A percentile compares a stretch with the other conserved stretches of the same genome.
These are phyloP conservation scores for Oidiodendron maius DNA, from an alignment of 495 filamentous ascomycete species.

Conservation along the genomic window DNA sequence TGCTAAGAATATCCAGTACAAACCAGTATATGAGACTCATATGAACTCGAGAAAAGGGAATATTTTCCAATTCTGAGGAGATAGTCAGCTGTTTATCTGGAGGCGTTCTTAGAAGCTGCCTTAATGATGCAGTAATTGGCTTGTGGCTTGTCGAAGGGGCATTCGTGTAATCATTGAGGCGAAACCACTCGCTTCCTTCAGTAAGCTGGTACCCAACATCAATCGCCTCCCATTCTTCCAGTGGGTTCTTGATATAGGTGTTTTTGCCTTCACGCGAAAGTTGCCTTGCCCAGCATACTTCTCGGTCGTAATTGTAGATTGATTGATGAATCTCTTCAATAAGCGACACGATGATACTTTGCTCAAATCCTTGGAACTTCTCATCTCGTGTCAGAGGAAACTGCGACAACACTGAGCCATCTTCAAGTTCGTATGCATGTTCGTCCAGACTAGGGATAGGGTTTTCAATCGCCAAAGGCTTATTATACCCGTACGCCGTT, in stretches of 20 bases:
- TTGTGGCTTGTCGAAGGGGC: neutral
- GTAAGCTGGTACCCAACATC: neutral
- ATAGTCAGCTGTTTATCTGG: neutral
- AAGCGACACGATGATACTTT: neutral
- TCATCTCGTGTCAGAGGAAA: too few species aligned
- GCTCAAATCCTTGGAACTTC: conserved; percentile 1
- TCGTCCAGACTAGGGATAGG: too few species aligned
- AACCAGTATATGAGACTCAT: neutral
- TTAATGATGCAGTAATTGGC: conserved; percentile 1
- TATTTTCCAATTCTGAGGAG: neutral
- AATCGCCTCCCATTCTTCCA: conserved; percentile 1
- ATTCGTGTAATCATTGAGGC: neutral
- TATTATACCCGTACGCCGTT: too few species aligned
- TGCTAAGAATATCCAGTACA: conserved; percentile 2
- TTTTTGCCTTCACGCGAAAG: neutral
- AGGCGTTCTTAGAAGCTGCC: neutral
- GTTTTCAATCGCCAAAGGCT: too few species aligned
- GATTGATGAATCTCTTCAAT: neutral
- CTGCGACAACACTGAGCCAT: too few species aligned
- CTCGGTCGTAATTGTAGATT: neutral
- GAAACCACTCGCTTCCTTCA: neutral
- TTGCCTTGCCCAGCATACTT: neutral
- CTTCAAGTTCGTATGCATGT: too few species aligned
- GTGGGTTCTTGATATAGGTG: neutral
- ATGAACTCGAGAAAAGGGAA: conserved; percentile 1